Evolutionary conservation across 805 yeast species (phyloP), one percentile per base, ranked within the genome.

Genomic region (Hanseniaspora clermontiae): DNA sequence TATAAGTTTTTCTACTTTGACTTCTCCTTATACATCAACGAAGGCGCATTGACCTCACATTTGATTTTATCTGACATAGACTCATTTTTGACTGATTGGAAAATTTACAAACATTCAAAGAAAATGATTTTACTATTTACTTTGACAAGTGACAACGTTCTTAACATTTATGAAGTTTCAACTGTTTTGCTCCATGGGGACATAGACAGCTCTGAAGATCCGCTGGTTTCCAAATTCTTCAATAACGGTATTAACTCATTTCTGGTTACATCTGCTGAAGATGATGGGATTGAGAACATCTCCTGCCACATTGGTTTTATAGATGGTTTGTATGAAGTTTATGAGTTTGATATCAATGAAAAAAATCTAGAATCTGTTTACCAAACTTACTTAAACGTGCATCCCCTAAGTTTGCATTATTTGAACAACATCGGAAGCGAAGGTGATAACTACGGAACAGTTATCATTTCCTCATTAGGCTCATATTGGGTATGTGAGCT

Each of bases 321-420:
- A 6, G 40, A 24, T 39, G 57, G 57, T 2, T 20, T 53, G 17
- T 53, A 53, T 46, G 51, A 53, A 46, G 34, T 53, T 27, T 46
- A 38, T 24, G 19, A 31, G 3, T 32, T 36, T 17, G 24, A 38
- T 17, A 10, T n/a, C 10, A 8, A 34, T 6, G 15, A n/a, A 2
- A 24, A 32, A 12, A 32, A 37, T 12, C 34, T 53, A 1, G 47
- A 45, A 8, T 14, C 40, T 5, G 11, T 14, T 19, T 36, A 46
- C 11, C 51, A 45, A 39, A 37, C 42, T 27, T 46, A 19, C 17
- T 32, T 53, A 5, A 46, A 43, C 17, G 24, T 53, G 11, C 43
- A 53, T 17, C 49, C 49, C 15, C 17, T 46, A 3, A 32, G 7
- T 20, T 32, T 46, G 17, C 36, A 46, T 17, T 34, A 46, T 34